phyloP scores from a whole-genome alignment of 352 stramenopile genomes.

The Globisporangium perplexum region DNA sequence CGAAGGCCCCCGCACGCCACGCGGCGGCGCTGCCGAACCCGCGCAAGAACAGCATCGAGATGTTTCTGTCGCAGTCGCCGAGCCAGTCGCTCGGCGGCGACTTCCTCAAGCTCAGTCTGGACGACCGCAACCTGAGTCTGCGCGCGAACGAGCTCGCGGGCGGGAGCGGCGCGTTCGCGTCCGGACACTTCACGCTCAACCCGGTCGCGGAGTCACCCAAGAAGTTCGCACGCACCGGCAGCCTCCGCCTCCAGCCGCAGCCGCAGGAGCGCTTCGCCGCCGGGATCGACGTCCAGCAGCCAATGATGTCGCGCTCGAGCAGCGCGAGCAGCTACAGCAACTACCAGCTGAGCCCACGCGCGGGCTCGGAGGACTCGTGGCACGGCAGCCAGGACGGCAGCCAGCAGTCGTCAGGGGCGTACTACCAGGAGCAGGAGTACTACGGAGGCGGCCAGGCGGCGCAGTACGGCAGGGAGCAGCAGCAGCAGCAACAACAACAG shows the following conservation, averaged over 20 bases:
- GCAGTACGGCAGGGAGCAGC: constrained; percentile 6
- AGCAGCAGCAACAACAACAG: constrained; percentile 14
- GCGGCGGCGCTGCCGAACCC: constrained; percentile 23
- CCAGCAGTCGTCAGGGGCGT: constrained; percentile 17
- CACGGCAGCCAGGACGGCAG: constrained; percentile 38
- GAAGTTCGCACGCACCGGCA: constrained; percentile 22
- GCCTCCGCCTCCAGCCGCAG: constrained; percentile 15
- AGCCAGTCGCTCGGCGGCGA: constrained; percentile 71
- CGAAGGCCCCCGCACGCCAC: too few relatives aligned
- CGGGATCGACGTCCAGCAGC: constrained; percentile 17
- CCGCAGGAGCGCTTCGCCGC: constrained; percentile 15
- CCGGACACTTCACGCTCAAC: constrained; percentile 49
- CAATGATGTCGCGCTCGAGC: constrained; percentile 32
- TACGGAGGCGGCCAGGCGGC: constrained; percentile 16
- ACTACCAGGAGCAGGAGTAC: constrained; percentile 47
- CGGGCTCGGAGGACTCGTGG: constrained; percentile 45
- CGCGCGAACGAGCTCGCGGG: constrained; percentile 17
- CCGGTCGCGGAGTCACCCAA: constrained; percentile 33
- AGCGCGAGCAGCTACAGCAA: constrained; percentile 27
- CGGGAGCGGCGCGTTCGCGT: constrained; percentile 21
- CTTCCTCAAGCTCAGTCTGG: constrained; percentile 68
- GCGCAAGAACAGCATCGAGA: constrained; percentile 85
- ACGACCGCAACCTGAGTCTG: constrained; percentile 51
- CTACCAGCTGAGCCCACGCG: constrained; percentile 40
- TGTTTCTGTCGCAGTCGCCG: constrained; percentile 83